Percentiles rank a stretch among this genome's conserved stretches.
phyloP scores from a whole-genome alignment of 1,139 yeast species.

The Yamadazyma epiphylla region DNA sequence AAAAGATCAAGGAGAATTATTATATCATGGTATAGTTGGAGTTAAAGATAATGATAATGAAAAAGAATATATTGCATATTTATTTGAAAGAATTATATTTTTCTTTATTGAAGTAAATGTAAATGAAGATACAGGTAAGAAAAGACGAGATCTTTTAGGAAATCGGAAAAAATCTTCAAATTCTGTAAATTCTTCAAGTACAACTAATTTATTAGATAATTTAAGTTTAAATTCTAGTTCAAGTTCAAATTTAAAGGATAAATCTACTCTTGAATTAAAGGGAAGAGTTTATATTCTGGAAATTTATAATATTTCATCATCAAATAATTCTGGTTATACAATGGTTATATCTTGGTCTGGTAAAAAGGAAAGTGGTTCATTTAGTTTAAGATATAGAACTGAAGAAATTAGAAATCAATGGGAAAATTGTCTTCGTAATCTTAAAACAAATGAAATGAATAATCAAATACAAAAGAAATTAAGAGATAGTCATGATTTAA shows the following conservation, averaged over 20 bases:
- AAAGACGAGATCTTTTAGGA: constrained; percentile 32
- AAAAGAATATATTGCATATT: constrained; percentile 83
- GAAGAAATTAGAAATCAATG: constrained; percentile 72
- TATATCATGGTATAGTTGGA: constrained; percentile 73
- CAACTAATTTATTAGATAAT: constrained; percentile 35
- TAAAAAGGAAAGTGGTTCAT: constrained; percentile 71
- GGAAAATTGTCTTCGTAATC: constrained; percentile 53
- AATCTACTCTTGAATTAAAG: constrained; percentile 49
- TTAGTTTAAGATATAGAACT: constrained; percentile 62
- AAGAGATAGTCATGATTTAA: constrained; percentile 36
- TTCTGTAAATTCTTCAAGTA: constrained; percentile 31
- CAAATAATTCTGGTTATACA: constrained; percentile 44
- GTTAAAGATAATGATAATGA: constrained; percentile 78
- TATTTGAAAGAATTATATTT: constrained; percentile 83
- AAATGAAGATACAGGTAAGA: constrained; percentile 23
- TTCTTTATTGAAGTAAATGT: constrained; percentile 56
- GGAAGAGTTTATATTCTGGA: constrained; percentile 71
- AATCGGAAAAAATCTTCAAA: constrained; percentile 40
- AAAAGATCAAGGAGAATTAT: constrained; percentile 77
- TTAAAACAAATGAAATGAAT: constrained; percentile 43
- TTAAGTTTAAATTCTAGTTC: constrained; percentile 16
- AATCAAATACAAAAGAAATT: constrained; percentile 34
- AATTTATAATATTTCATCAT: constrained; percentile 50
- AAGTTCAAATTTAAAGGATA: constrained; percentile 29
- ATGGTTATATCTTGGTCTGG: constrained; percentile 78